phyloP scores from a whole-genome alignment of 495 filamentous ascomycete genomes.

The Annulohypoxylon bovei region DNA sequence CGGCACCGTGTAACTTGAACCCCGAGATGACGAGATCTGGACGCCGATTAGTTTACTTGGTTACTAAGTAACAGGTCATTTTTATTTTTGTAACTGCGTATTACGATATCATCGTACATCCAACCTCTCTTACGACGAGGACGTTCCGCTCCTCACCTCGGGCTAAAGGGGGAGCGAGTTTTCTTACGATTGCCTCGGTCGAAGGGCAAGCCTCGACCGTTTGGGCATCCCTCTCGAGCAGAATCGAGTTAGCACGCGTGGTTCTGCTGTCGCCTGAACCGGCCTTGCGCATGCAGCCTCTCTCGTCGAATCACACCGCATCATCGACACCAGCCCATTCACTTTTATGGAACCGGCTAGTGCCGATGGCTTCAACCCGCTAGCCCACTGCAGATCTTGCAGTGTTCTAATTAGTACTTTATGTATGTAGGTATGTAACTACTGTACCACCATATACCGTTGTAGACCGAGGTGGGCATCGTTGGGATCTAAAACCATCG shows the following conservation, averaged over 20 bases:
- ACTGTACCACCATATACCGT: too few relatives aligned
- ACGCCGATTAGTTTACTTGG: constrained; percentile 13
- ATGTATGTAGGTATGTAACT: neutral
- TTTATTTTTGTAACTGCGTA: constrained; percentile 6
- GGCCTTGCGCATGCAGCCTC: constrained; percentile 17
- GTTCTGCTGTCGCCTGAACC: neutral
- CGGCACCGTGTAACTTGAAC: constrained; percentile 37
- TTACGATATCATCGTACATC: constrained; percentile 20
- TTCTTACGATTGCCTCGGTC: constrained; percentile 14
- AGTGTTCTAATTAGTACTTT: neutral
- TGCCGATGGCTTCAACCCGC: constrained; percentile 3
- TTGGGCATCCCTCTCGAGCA: neutral
- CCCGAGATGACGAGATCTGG: constrained; percentile 42
- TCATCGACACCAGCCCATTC: neutral
- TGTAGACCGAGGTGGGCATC: neutral
- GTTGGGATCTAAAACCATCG: neutral
- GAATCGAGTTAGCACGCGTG: constrained; percentile 2
- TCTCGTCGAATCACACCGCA: constrained; percentile 30
- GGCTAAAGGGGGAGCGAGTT: neutral
- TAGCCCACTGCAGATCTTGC: neutral
- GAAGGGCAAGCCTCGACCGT: constrained; percentile 6
- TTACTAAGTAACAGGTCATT: neutral
- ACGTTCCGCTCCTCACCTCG: constrained; percentile 2
- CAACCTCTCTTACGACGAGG: neutral
- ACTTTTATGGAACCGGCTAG: neutral